A percentile compares a stretch with the other conserved stretches of the same genome.
phyloP scores from a whole-genome alignment of 2,329 filamentous ascomycete genomes.

The Cryoendolithus antarcticus region DNA sequence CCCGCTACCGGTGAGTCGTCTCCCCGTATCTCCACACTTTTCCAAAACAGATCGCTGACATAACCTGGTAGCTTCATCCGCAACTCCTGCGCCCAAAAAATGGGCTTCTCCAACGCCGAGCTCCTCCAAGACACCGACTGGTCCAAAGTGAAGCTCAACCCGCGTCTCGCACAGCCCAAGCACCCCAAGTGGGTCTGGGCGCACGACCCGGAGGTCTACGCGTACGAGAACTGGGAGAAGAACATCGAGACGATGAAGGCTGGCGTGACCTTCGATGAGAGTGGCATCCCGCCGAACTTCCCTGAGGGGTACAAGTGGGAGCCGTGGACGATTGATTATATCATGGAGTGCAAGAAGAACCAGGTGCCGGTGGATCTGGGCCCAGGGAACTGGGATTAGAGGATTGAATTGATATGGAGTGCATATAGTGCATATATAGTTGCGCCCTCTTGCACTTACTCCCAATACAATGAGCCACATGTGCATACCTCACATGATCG shows the following conservation, averaged over 20 bases:
- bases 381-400: constrained; percentile 19
- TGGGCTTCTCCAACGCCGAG: constrained; percentile 36
- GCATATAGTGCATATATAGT: no score
- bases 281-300: constrained; percentile 31
- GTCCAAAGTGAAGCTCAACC: constrained; percentile 35
- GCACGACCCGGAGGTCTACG: constrained; percentile 34
- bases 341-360: constrained; percentile 27
- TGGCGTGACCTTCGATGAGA: constrained; percentile 31
- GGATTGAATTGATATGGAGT: no score
- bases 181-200: constrained; percentile 35
- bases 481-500: no score
- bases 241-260: constrained; percentile 30
- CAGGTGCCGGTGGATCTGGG: constrained; percentile 25
- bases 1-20: constrained; percentile 27
- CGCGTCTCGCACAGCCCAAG: constrained; percentile 31
- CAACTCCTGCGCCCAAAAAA: constrained; percentile 37
- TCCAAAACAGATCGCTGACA: constrained; percentile 3
- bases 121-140: constrained; percentile 37
- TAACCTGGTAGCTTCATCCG: constrained; percentile 29
- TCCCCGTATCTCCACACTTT: background rate
- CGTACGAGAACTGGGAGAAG: constrained; percentile 32
- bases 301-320: constrained; percentile 24
- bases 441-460: no score
- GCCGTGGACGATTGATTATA: constrained; percentile 32
- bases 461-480: no score